Evolutionary conservation across 2,329 filamentous ascomycete species (phyloP), one percentile per base, ranked within the genome.

Genomic region (Penicillium brevicompactum): DNA sequence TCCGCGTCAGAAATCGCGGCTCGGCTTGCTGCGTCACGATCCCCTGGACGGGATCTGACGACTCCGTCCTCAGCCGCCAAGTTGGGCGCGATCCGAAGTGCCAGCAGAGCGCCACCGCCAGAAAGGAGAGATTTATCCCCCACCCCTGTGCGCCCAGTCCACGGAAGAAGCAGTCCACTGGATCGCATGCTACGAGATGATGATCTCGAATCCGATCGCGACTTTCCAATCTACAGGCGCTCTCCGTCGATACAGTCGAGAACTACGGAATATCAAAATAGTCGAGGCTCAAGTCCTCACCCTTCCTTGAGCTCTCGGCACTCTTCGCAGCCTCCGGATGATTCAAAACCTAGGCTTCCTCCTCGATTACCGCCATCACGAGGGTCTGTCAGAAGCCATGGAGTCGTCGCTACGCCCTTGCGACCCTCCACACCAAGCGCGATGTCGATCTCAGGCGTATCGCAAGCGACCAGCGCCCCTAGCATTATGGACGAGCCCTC

Each of bases 1-100:
- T 63, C 63, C 21, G 62, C 59, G 7, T 60, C 69, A 10, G 72
- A 71, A 37, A 67, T 74, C 45, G 73, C 74, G 43, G 71, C 73
- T 18, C 67, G 69, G 44, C 60, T 74, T 22, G 72, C 74, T 30
- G 69, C 67, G 5, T 65, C 64, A 53, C 68, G 63, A 55, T 70
- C 69, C 31, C 60, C 65, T 14, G 55, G 52, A 10, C 61, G 62
- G 30, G 58, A 56, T 27, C 51, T 49, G 46, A 63, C 63, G 38
- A 43, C 53, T 37, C 55, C 38, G 44, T 51, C 30, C 13, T 18
- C 47, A 22, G 57, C 58, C 5, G 57, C 62, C 30, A 59, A 53
- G 38, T 49, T 62, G 37, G 57, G 55, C 32, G 56, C 62, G 54
- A 49, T 56, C 14, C 60, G 62, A 41, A 65, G 56, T 45, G 59